Evolutionary conservation across 768 basidiomycete genomes (phyloP), one percentile per base, ranked within the genome.

Genomic region (Mycena rebaudengoi): DNA sequence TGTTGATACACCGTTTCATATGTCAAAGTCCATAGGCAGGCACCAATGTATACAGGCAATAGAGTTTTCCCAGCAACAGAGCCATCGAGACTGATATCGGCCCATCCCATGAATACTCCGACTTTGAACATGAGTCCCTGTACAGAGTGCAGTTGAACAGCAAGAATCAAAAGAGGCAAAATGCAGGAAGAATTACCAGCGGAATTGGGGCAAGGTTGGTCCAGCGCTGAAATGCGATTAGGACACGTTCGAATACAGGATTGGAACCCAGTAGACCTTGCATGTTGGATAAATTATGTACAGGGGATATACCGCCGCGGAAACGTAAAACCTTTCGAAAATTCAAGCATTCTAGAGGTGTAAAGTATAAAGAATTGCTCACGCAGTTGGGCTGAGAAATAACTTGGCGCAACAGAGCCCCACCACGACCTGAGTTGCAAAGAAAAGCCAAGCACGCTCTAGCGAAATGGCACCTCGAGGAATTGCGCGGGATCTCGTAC

Each of bases 1-100:
- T 77, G 73, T 51, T 77, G 74, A 43, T 77, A 77, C 2, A 75
- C 69, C 4, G 73, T 75, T 50, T 77, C 74, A 20, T 75, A 77
- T 14, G 71, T 71, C 45, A 73, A 62, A 2, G 73, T 74, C 74
- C 76, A 77, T 20, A 70, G 65, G 39, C 69, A 70, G n/a, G 69
- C 66, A 37, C 72, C 66, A n/a, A 74, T 10, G 52, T 74, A 77
- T 2, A 75, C 43, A 1, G 74, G 71, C 28, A 60, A 44, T 3
- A 77, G 67, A 12, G 67, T 62, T 12, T 65, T 21, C 71, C 71
- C 74, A 10, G 73, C 70, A 7, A 77, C 49, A 10, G 60, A 33
- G 21, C 65, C 68, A 23, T 71, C 66, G 21, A 59, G 28, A 46
- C 61, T 72, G 14, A 77, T 60, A 43, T 75, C 71, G 45, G 54